Percentiles rank a stretch among this genome's conserved stretches.
Evolutionary conservation across 257 asterid genomes (phyloP).

Genomic region (Solanum habrochaites): DNA sequence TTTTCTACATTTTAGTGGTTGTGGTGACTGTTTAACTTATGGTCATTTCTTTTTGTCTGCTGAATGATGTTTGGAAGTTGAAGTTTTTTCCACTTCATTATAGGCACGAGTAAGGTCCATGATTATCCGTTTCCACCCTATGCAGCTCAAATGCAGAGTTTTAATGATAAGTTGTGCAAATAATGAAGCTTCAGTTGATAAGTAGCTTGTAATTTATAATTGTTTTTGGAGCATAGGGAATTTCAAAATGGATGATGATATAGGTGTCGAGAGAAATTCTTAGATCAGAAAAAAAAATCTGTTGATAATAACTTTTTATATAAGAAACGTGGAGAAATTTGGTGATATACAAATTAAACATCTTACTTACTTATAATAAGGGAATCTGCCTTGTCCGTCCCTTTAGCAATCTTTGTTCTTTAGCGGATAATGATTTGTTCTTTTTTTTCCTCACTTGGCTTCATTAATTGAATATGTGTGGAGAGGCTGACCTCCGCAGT

Average conservation of each 20-base stretch:
- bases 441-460: not conserved
- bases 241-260: not conserved
- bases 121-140: not conserved
- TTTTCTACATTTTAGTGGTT: not conserved
- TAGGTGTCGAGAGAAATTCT: not conserved
- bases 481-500: not conserved
- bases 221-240: not conserved
- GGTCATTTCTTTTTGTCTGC: not conserved
- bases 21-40: not conserved
- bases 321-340: not conserved
- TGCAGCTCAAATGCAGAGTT: not conserved
- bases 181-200: not conserved
- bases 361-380: not conserved
- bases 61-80: not conserved
- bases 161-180: too few relatives aligned
- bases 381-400: not conserved
- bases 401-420: not conserved
- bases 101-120: not conserved
- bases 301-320: not conserved
- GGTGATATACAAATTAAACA: not conserved
- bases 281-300: not conserved
- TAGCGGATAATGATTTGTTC: not conserved
- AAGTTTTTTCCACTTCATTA: not conserved
- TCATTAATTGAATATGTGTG: not conserved
- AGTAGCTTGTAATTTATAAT: not conserved